phyloP scores from a whole-genome alignment of 306 rosid genomes.

The Cicer chorassanicum region DNA sequence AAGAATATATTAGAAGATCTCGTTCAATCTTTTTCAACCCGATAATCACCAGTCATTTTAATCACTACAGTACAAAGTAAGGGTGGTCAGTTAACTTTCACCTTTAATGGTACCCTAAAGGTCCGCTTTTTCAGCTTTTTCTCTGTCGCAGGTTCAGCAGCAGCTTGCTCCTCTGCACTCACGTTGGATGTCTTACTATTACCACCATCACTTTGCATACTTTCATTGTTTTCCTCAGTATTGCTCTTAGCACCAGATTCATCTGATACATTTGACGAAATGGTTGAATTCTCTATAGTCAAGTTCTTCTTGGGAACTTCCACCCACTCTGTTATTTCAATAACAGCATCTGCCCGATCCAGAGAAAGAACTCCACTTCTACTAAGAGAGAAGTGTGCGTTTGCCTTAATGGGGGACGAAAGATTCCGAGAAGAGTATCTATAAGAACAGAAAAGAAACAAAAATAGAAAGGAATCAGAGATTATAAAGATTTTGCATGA shows the following conservation, averaged over 20 bases:
- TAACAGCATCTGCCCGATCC: conserved; percentile 92
- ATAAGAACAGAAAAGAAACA: conserved; percentile 38
- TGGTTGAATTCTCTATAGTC: conserved; percentile 79
- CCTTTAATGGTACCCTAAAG: conserved; percentile 90
- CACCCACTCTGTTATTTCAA: conserved; percentile 94
- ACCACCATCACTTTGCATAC: conserved; percentile 56
- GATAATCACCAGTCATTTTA: conserved; percentile 21
- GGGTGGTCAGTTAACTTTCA: conserved; percentile 39
- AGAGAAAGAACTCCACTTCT: conserved; percentile 91
- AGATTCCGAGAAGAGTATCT: conserved; percentile 88
- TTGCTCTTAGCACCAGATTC: conserved; percentile 65
- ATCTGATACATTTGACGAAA: conserved; percentile 60
- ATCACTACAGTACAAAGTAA: conserved; percentile 6
- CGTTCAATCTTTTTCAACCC: background rate
- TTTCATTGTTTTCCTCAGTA: conserved; percentile 67
- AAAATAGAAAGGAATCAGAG: conserved; percentile 39
- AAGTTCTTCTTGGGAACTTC: conserved; percentile 82
- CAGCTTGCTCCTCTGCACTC: conserved; percentile 60
- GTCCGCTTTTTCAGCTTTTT: conserved; percentile 84
- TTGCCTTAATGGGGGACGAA: conserved; percentile 90
- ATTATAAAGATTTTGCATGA: conserved; percentile 27
- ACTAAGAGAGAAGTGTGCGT: conserved; percentile 86
- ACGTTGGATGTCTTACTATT: conserved; percentile 50
- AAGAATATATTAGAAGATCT: conserved; percentile 22
- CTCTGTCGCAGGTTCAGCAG: conserved; percentile 62